phyloP scores from a whole-genome alignment of 768 basidiomycete species.

The button mushroom (Agaricus bisporus) region DNA sequence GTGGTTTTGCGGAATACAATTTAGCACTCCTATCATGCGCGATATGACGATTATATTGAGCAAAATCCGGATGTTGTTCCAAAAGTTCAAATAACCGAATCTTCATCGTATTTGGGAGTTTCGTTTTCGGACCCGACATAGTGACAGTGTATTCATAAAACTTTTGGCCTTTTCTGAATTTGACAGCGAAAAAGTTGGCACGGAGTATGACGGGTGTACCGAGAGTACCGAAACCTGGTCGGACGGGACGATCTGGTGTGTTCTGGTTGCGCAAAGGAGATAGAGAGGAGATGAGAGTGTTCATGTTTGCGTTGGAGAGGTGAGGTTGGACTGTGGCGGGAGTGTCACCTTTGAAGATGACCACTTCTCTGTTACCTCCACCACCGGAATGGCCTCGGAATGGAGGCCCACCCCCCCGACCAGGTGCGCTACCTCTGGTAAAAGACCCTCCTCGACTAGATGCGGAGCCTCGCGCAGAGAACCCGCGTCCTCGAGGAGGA shows the following conservation, averaged over 20 bases:
- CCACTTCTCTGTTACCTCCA: constrained; percentile 20
- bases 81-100: constrained; percentile 47
- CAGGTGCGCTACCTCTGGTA: constrained; percentile 9
- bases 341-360: constrained; percentile 29
- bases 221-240: constrained; percentile 47
- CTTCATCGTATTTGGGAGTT: constrained; percentile 30
- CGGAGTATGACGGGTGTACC: constrained; percentile 43
- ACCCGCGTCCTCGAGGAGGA: constrained; percentile 20
- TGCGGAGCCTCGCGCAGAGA: not conserved
- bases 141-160: constrained; percentile 50
- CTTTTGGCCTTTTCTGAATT: constrained; percentile 29
- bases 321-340: constrained; percentile 29
- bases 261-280: constrained; percentile 20
- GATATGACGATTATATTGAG: constrained; percentile 31
- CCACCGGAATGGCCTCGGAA: constrained; percentile 1
- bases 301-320: constrained; percentile 25
- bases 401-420: constrained; percentile 10
- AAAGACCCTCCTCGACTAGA: constrained; percentile 17
- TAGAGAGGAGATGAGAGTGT: constrained; percentile 31
- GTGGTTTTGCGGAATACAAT: constrained; percentile 34
- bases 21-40: constrained; percentile 43
- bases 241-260: constrained; percentile 33
- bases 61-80: constrained; percentile 32
- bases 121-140: constrained; percentile 35
- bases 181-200: constrained; percentile 55